phyloP scores from a whole-genome alignment of 2,329 filamentous ascomycete genomes.

The Eutypella sp. region DNA sequence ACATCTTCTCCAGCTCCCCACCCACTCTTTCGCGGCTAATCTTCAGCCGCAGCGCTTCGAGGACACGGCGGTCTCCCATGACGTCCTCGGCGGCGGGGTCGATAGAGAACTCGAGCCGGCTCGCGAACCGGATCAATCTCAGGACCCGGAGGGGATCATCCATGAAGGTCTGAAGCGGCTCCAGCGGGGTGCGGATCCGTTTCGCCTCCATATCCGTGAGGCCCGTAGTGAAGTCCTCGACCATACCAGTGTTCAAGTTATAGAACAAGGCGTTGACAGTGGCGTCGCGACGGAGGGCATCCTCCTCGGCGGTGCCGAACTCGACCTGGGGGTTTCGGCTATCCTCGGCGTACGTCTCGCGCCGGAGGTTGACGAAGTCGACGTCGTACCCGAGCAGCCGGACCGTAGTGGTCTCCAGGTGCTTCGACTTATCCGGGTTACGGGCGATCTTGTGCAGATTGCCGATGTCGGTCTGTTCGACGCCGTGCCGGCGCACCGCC shows the following conservation, averaged over 20 bases:
- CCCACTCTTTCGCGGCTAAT: conserved; percentile 90
- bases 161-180: conserved; percentile 86
- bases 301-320: conserved; percentile 87
- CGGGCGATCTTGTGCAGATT: conserved; percentile 82
- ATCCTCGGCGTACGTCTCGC: conserved; percentile 84
- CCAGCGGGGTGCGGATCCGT: conserved; percentile 78
- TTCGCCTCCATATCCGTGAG: conserved; percentile 66
- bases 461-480: conserved; percentile 57
- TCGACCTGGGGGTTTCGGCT: conserved; percentile 89
- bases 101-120: conserved; percentile 74
- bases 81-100: conserved; percentile 61
- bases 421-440: conserved; percentile 95
- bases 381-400: conserved; percentile 82
- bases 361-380: conserved; percentile 90
- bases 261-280: conserved; percentile 96
- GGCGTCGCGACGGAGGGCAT: conserved; percentile 83
- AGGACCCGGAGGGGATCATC: conserved; percentile 88
- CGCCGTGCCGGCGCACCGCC: conserved; percentile 56
- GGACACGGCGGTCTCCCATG: conserved; percentile 77
- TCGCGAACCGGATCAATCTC: conserved; percentile 84
- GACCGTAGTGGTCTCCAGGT: conserved; percentile 86
- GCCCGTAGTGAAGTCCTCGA: conserved; percentile 85
- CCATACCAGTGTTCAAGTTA: conserved; percentile 71
- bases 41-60: conserved; percentile 73
- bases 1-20: conserved; percentile 85